Percentiles rank a stretch among this genome's conserved stretches.
Evolutionary conservation across 495 filamentous ascomycete species (phyloP).

Genomic region (Cudoniella acicularis): DNA sequence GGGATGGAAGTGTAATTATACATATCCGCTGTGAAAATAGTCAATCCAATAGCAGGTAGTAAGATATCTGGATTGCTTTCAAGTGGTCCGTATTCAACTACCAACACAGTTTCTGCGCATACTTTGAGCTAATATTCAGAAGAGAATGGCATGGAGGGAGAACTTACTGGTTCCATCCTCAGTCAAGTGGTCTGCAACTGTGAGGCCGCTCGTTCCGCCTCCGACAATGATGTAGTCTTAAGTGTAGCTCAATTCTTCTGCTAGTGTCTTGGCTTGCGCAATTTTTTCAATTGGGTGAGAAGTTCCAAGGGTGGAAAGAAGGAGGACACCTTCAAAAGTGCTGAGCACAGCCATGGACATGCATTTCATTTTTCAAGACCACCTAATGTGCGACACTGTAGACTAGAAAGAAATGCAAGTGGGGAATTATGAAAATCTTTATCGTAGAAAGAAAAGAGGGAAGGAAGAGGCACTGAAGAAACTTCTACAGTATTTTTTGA

Average conservation of each 20-base stretch:
- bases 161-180: background rate
- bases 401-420: too few species aligned
- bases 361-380: too few species aligned
- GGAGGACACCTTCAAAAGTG: background rate
- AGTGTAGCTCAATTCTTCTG: background rate
- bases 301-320: background rate
- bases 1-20: background rate
- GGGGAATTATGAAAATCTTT: too few species aligned
- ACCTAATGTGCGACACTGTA: too few species aligned
- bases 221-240: constrained; percentile 3
- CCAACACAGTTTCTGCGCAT: background rate
- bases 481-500: too few species aligned
- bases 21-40: background rate
- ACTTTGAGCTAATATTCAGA: background rate
- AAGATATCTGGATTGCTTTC: background rate
- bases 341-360: too few species aligned
- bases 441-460: too few species aligned
- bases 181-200: background rate
- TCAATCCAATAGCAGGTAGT: background rate
- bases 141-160: background rate
- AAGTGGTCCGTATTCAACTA: background rate
- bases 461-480: too few species aligned
- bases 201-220: background rate
- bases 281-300: background rate
- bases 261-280: background rate